Conservation (phyloP, 352 stramenopile genomes). For the Phytopythium vexans region DNA sequence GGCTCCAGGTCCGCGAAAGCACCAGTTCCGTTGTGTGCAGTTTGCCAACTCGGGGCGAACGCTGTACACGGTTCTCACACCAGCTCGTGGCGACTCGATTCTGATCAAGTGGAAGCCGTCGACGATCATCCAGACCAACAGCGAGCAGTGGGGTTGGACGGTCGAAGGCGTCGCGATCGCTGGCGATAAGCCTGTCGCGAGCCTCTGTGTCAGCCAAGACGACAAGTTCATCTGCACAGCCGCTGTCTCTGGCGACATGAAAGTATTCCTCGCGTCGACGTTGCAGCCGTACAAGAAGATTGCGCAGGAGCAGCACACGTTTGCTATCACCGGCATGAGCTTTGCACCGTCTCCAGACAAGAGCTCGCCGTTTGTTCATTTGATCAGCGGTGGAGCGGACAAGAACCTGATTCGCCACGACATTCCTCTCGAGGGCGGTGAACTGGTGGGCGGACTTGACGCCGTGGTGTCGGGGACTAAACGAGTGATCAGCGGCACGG, state of each 20-base stretch:
- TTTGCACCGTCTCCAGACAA: slow-evolving; percentile 42
- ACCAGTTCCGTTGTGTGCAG: slow-evolving; percentile 78
- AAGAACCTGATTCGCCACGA: slow-evolving; percentile 73
- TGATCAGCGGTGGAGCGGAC: slow-evolving; percentile 75
- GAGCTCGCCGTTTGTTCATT: slow-evolving; percentile 29
- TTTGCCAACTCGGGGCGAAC: slow-evolving; percentile 66
- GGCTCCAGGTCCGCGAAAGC: slow-evolving; percentile 43
- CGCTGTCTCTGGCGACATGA: slow-evolving; percentile 70
- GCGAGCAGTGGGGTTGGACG: slow-evolving; percentile 69
- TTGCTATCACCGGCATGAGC: slow-evolving; percentile 83
- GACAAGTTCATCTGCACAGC: slow-evolving; percentile 70
- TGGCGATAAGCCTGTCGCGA: slow-evolving; percentile 69
- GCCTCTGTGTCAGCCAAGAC: slow-evolving; percentile 72
- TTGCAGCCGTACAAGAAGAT: slow-evolving; percentile 52
- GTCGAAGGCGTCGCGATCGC: slow-evolving; percentile 50
- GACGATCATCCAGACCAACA: slow-evolving; percentile 64
- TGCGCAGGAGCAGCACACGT: slow-evolving; percentile 62
- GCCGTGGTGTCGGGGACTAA: slow-evolving; percentile 29
- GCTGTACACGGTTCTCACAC: slow-evolving; percentile 76
- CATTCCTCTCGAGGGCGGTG: slow-evolving; percentile 46
- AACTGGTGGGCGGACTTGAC: slow-evolving; percentile 40
- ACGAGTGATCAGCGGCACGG: slow-evolving; percentile 17
- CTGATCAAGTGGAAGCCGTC: slow-evolving; percentile 78
- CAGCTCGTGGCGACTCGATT: slow-evolving; percentile 69
- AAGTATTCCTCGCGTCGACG: slow-evolving; percentile 46